Base-by-base conservation (phyloP, 352 stramenopile species). In the Aphanomyces stellatus region DNA sequence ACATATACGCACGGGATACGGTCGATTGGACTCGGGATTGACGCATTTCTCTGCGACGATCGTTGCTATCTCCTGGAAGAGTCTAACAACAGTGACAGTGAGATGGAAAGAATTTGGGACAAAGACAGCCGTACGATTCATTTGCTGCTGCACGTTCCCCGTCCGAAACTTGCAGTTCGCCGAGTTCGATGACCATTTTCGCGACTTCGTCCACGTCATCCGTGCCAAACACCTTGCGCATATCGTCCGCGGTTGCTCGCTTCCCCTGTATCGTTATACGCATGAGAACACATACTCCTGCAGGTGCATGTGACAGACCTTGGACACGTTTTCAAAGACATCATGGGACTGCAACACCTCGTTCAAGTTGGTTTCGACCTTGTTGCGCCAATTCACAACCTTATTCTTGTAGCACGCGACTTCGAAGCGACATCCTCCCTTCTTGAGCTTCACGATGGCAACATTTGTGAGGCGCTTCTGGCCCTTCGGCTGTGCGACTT, bases 321-420 rank as follows among this genome's bases (percentile, higher is more conserved):
- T 98, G 72, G 87, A 97, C 17, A 99, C 96, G 76, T 99, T 99
- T 64, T 96, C 89, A 77, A 99, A 99, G 42, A 99, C 89, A 48
- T 89, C 91, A 46, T 88, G 88, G 70, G 97, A 98, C 82, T 99
- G 97, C 30, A 99, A 82, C 40, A 99, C 97, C 81, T 99, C 97
- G 64, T 96, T 92, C 35, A 99, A 87, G 80, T 99, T 96, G 49
- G 88, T 97, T 79, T 99, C 97, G 35, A 99, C 88, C 53, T 96
- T 93, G 76, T 98, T 97, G 60, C 97, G 88, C 86, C 96, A 99
- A 80, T 99, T 98, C 33, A 99, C 81, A 25, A 98, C 95, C 77
- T 99, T 99, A 87, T 99, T 99, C 67, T 95, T 94, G 80, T 99
- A 99, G 76, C 95, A 99, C 15, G 97, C 97, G 56, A 99, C 96